phyloP scores from a whole-genome alignment of 768 basidiomycete genomes.

The Phlebiopsis flavidoalba region DNA sequence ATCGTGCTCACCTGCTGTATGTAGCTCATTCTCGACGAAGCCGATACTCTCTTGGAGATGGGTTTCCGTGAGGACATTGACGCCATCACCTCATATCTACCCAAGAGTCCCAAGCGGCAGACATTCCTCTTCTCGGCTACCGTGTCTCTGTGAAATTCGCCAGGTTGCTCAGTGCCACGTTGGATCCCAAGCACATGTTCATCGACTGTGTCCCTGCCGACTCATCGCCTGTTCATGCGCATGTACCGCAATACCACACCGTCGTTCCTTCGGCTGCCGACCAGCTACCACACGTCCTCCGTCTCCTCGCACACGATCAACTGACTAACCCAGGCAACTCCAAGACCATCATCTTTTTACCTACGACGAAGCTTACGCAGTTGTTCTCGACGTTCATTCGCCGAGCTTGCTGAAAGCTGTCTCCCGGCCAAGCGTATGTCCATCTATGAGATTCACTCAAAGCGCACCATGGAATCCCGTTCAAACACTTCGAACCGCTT shows the following conservation, averaged over 20 bases:
- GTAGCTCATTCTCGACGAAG: conserved; percentile 88
- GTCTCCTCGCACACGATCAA: conserved; percentile 86
- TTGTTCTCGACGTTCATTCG: conserved; percentile 63
- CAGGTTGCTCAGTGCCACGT: conserved; percentile 58
- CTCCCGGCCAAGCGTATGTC: conserved; percentile 49
- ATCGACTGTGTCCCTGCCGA: conserved; percentile 68
- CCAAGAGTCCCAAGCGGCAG: conserved; percentile 62
- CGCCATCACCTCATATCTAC: conserved; percentile 60
- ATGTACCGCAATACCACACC: conserved; percentile 81
- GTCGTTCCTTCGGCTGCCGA: conserved; percentile 58
- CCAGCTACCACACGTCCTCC: conserved; percentile 74
- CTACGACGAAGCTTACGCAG: conserved; percentile 82
- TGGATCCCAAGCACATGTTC: conserved; percentile 59
- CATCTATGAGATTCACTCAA: conserved; percentile 82
- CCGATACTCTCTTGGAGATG: conserved; percentile 87
- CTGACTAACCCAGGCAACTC: conserved; percentile 57
- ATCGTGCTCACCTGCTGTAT: not conserved
- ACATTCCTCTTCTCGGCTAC: conserved; percentile 93
- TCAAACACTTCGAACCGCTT: conserved; percentile 54
- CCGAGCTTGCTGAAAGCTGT: conserved; percentile 33
- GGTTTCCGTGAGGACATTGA: conserved; percentile 88
- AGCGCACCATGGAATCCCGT: conserved; percentile 55
- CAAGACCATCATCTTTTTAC: conserved; percentile 79
- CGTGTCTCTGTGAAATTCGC: conserved; percentile 63
- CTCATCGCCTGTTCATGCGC: conserved; percentile 60